Percentiles rank a stretch among this genome's conserved stretches.
These are phyloP conservation scores for Candolleomyces aberdarensis DNA, from an alignment of 768 basidiomycete species.

Conservation along the genomic window DNA sequence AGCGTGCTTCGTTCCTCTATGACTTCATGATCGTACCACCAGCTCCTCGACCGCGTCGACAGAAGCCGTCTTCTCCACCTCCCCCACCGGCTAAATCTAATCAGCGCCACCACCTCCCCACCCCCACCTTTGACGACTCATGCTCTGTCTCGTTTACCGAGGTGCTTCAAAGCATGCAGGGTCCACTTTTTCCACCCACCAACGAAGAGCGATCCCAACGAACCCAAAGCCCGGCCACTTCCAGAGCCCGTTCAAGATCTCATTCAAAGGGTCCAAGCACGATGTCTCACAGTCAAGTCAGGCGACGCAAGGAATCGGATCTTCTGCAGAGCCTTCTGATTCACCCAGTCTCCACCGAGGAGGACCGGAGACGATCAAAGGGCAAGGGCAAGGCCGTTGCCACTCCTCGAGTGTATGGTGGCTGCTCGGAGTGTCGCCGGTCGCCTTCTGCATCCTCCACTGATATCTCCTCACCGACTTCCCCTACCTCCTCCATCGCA, in stretches of 20 bases:
- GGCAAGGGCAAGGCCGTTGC: constrained; percentile 22
- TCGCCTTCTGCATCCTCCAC: constrained; percentile 9
- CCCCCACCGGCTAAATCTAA: constrained; percentile 23
- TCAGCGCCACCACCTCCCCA: constrained; percentile 16
- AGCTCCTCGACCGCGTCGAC: constrained; percentile 2
- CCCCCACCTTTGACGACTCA: constrained; percentile 30
- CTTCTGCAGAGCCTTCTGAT: constrained; percentile 43
- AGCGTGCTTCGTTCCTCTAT: constrained; percentile 21
- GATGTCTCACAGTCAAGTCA: constrained; percentile 15
- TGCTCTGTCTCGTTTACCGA: constrained; percentile 52
- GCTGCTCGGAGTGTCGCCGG: constrained; percentile 18
- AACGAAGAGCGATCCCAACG: constrained; percentile 20
- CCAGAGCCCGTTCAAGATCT: constrained; percentile 16
- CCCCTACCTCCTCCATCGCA: constrained; percentile 9
- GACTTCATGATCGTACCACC: constrained; percentile 23
- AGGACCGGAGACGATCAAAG: constrained; percentile 30
- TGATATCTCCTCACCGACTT: neutral
- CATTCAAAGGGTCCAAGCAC: neutral
- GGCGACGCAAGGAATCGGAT: constrained; percentile 23
- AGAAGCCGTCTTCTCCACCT: constrained; percentile 1
- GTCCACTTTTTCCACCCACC: constrained; percentile 50
- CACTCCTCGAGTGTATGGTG: constrained; percentile 1
- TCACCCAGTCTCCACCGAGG: constrained; percentile 39
- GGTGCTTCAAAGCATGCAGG: constrained; percentile 56
- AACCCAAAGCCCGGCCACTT: constrained; percentile 12